Percentiles rank a stretch among this genome's conserved stretches.
Conservation (phyloP, 768 basidiomycete genomes). For the Agaricus subrufescens region DNA sequence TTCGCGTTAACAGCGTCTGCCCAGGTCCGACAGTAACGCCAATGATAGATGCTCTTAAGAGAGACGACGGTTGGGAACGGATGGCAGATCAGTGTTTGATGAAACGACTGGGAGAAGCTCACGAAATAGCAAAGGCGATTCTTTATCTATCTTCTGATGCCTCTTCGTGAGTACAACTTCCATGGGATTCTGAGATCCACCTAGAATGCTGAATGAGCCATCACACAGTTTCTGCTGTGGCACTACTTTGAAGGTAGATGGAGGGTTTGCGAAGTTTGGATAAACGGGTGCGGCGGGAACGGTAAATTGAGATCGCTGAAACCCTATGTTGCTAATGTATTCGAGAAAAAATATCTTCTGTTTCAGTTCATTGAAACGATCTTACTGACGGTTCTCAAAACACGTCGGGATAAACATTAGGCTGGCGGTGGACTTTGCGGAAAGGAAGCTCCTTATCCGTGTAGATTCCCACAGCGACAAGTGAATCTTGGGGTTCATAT, state of each 20-base stretch:
- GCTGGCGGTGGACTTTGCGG: background rate
- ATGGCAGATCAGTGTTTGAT: conserved; percentile 11
- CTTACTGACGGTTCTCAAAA: no score
- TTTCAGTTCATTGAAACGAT: no score
- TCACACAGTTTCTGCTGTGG: conserved; percentile 11
- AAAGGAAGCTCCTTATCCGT: background rate
- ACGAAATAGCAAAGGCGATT: conserved; percentile 16
- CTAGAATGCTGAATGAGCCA: background rate
- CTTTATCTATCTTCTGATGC: conserved; percentile 12
- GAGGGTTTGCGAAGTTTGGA: conserved; percentile 16
- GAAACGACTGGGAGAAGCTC: conserved; percentile 11
- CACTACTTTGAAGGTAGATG: conserved; percentile 15
- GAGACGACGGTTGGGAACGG: conserved; percentile 5
- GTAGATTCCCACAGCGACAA: background rate
- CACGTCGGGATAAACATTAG: background rate
- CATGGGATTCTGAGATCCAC: no score
- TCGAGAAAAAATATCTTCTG: no score
- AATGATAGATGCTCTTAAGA: conserved; percentile 12
- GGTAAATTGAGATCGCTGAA: no score
- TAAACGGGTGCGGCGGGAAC: background rate
- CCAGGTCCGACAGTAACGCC: conserved; percentile 15
- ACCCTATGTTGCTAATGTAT: no score
- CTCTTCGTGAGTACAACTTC: conserved; percentile 5
- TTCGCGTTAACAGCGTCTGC: conserved; percentile 15
- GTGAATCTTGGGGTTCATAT: background rate